phyloP scores from a whole-genome alignment of 148 eudicot species.

The Heliosperma pusillum region DNA sequence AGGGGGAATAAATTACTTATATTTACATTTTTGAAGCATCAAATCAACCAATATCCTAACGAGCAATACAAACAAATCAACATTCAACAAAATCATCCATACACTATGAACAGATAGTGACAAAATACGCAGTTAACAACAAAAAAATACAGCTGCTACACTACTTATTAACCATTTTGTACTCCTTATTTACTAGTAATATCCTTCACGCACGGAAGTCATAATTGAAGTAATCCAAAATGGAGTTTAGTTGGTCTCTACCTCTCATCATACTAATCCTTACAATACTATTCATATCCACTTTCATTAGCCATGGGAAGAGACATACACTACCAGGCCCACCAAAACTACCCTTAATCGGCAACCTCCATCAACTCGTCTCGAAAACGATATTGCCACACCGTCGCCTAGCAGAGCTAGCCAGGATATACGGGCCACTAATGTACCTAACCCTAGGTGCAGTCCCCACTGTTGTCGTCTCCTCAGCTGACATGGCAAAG shows the following conservation, averaged over 20 bases:
- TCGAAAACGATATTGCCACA: constrained; percentile 12
- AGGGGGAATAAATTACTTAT: too few species aligned
- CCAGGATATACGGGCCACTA: constrained; percentile 17
- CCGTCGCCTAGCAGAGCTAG: constrained; percentile 19
- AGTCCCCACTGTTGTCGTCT: constrained; percentile 18
- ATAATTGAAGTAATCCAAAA: background rate
- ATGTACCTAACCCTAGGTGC: constrained; percentile 27
- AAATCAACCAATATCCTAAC: too few species aligned
- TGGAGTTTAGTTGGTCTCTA: background rate
- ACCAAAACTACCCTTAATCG: constrained; percentile 21
- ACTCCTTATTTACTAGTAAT: too few species aligned
- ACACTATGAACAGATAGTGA: too few species aligned
- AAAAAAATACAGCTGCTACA: too few species aligned
- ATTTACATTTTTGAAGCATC: too few species aligned
- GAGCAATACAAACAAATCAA: too few species aligned
- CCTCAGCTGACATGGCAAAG: constrained; percentile 24
- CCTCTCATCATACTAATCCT: background rate
- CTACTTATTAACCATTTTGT: too few species aligned
- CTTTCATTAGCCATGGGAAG: background rate
- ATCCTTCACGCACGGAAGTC: too few species aligned
- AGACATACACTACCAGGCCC: constrained; percentile 20
- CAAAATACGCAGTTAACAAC: too few species aligned
- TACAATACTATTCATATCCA: background rate
- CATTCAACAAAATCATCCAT: too few species aligned
- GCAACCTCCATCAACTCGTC: constrained; percentile 22